Base-by-base conservation (phyloP, 208 protist species). In the Crithidia acanthocephali region DNA sequence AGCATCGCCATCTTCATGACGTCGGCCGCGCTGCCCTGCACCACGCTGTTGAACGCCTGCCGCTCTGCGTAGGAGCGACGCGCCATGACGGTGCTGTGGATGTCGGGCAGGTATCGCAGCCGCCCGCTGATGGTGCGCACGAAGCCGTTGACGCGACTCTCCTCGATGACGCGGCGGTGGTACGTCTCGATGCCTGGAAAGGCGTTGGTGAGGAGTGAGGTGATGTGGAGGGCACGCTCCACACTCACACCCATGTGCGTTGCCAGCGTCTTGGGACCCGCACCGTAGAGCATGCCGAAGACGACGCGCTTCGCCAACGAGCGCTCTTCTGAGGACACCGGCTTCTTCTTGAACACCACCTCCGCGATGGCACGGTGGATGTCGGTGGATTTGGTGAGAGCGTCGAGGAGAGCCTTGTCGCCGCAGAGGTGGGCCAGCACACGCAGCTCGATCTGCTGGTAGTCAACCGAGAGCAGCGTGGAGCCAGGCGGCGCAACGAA, bases 1-100 rank as follows among this genome's bases (percentile, higher is more conserved):
- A 96, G 53, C 93, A 97, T 97, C 16, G 81, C 79, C 62, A 91
- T 68, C 74, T 97, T 97, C 81, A 96, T 91, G 0, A 97, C 76
- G 55, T 97, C 93, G 47, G 93, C 93, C 2, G 93, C 91, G 57
- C 85, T 95, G 44, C 93, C 93, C 53, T 97, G 93, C 56, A 97
- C 71, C 1, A 95, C 84, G 18, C 88, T 93, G 76, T 97, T 97
- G 67, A 96, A 93, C n/a, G 93, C 91, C 82, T 95, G 91, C 35
- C 93, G 86, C 78, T 95, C 87, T 20, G 91, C 93, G 35, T 92
- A 85, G n/a, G 81, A 74, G 20, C 87, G 82, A 47, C 84, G 81
- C n/a, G 61, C 61, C 72, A 89, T 74, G 35, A 91, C 79, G 18
- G 75, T 72, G 61, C 81, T 83, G 57, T 81, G 81, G 35, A 97